A percentile compares a stretch with the other conserved stretches of the same genome.
Evolutionary conservation across 1,139 yeast species (phyloP).

Genomic region (Suhomyces terraborum): DNA sequence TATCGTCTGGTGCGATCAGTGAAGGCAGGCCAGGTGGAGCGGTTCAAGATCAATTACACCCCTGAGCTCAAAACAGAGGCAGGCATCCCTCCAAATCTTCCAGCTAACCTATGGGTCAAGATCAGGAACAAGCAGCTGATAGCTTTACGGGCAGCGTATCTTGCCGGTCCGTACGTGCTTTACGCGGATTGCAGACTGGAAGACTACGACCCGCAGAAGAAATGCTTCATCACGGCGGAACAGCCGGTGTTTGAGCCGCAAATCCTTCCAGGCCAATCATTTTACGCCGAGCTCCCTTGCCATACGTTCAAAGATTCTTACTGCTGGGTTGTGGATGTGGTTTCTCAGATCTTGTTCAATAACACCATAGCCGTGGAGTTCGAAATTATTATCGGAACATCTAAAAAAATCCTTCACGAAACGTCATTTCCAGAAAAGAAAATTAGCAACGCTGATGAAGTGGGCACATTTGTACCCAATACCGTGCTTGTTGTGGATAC

Average conservation of each 20-base stretch:
- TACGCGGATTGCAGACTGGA: slow-evolving; percentile 78
- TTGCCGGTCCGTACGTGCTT: slow-evolving; percentile 87
- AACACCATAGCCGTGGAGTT: slow-evolving; percentile 67
- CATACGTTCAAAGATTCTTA: slow-evolving; percentile 36
- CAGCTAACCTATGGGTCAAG: slow-evolving; percentile 54
- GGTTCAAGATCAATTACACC: slow-evolving; percentile 38
- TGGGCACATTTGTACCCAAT: slow-evolving; percentile 32
- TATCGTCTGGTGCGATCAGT: slow-evolving; percentile 37
- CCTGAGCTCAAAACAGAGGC: slow-evolving; percentile 25
- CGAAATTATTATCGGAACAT: slow-evolving; percentile 63
- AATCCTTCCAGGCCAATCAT: slow-evolving; percentile 31
- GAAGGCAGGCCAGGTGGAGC: slow-evolving; percentile 41
- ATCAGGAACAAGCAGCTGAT: slow-evolving; percentile 74
- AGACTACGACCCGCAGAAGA: slow-evolving; percentile 58
- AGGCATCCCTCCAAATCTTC: slow-evolving; percentile 14
- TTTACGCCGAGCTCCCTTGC: slow-evolving; percentile 28
- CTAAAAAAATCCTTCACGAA: slow-evolving; percentile 47
- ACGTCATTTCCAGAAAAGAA: slow-evolving; percentile 32
- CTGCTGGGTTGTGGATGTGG: slow-evolving; percentile 83
- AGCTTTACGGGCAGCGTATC: slow-evolving; percentile 81
- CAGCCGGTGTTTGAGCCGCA: slow-evolving; percentile 73
- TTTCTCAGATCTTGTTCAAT: slow-evolving; percentile 80
- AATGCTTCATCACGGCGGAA: slow-evolving; percentile 64
- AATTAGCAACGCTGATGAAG: slow-evolving; percentile 30
- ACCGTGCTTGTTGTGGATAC: slow-evolving; percentile 43